A percentile compares a stretch with the other conserved stretches of the same genome.
phyloP scores from a whole-genome alignment of 2,329 filamentous ascomycete genomes.

The Alternaria ethzedia region DNA sequence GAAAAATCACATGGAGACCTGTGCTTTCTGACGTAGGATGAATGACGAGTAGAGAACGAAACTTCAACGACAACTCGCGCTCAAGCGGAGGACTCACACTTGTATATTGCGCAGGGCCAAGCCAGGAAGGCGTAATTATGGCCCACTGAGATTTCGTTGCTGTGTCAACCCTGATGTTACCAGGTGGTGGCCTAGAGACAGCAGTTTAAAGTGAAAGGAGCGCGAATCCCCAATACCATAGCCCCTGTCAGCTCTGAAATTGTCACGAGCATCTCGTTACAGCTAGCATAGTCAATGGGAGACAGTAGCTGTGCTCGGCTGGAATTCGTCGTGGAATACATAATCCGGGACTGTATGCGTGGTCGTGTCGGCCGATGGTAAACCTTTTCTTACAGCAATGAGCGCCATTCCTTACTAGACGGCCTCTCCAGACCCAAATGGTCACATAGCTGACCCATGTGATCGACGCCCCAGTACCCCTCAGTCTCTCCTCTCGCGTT shows the following conservation, averaged over 20 bases:
- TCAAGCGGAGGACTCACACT: neutral
- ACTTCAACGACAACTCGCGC: neutral
- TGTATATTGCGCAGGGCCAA: neutral
- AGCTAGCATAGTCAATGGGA: neutral
- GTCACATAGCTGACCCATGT: conserved; percentile 61
- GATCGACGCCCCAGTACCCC: conserved; percentile 66
- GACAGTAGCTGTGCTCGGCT: neutral
- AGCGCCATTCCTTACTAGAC: conserved; percentile 44
- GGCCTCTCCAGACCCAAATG: conserved; percentile 59
- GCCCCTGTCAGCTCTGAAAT: neutral
- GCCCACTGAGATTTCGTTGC: neutral
- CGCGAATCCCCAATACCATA: neutral
- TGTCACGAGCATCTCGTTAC: neutral
- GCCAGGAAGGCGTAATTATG: neutral
- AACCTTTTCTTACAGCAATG: conserved; percentile 43
- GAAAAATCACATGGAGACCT: neutral
- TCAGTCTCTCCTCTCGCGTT: conserved; percentile 62
- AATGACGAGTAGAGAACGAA: neutral
- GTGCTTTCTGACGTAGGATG: neutral
- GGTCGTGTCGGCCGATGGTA: neutral
- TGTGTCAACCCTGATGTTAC: neutral
- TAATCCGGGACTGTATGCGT: neutral
- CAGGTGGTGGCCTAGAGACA: neutral
- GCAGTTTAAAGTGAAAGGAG: neutral
- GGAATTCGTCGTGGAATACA: neutral